Evolutionary conservation across 2,329 filamentous ascomycete species (phyloP), one percentile per base, ranked within the genome.

Genomic region (Penicillium palitans): DNA sequence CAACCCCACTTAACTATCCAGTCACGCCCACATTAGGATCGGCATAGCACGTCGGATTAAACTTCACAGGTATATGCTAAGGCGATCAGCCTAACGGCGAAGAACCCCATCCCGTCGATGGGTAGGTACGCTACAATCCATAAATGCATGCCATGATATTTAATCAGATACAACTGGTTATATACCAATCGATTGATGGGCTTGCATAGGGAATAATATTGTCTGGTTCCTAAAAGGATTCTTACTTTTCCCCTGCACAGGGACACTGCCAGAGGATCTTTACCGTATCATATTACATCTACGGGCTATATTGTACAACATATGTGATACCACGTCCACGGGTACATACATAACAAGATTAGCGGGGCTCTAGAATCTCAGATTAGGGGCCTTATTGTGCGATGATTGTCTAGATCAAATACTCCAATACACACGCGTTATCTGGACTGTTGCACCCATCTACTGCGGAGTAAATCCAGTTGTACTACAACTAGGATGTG

Each of bases 191-290:
- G 17, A 10, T 29, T 8, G 13, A 31, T 48, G 4, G 24, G 13
- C 9, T 31, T 17, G 25, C 10, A 39, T 25, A 13, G 7, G 12
- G 17, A 33, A 37, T n/a, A 19, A 21, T 5, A 10, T 33, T 46
- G 31, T 35, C 44, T 52, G 42, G 51, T 60, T 55, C 51, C 48
- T 55, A 39, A 63, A 87, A 89, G 69, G 6, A 48, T 37, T 17
- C 27, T 12, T 8, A 33, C 21, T 48, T 41, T 42, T n/a, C 17
- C 37, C 39, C 29, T 40, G 27, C n/a, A 24, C 3, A 35, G n/a
- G 46, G 10, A 27, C 17, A 17, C 13, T 33, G 25, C 25, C 21
- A 47, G 3, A 3, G 12, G 9, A 49, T 7, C 4, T 49, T 41
- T 33, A 4, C 42, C 25, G 19, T 41, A 41, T 27, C 5, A 37